Evolutionary conservation across 306 rosid species (phyloP), one percentile per base, ranked within the genome.

Genomic region (Prinsepia uniflora): DNA sequence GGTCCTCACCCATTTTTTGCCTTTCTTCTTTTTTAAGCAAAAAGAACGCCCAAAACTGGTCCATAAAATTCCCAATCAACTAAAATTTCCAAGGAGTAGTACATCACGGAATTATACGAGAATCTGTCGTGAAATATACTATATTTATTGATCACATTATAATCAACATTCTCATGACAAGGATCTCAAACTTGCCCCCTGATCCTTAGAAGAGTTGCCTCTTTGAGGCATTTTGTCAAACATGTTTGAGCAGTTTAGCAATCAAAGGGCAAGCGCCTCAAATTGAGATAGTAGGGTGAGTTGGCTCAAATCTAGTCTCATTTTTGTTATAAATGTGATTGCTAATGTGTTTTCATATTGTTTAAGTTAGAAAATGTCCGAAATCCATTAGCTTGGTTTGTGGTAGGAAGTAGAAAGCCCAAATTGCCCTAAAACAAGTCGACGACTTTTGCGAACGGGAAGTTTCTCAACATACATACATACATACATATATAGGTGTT

Each of bases 1-100:
- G 83, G 74, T 83, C 86, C 88, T n/a, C 52, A 18, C 77, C 70
- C 13, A 17, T 15, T 45, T 43, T 9, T n/a, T 14, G 2, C 30
- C 30, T 12, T 52, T 30, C 45, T 53, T n/a, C 41, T 30, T 20
- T 48, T 50, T 22, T 49, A 22, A 12, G 54, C 7, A 47, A 0
- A 39, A 0, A 39, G 4, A 15, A 56, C 8, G 20, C 50, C 52
- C 34, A 24, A 7, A 15, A 4, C 63, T 53, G 73, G 9, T 53
- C 63, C 73, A 6, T 53, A 40, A 24, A 45, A 42, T 45, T 12
- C 45, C 8, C 30, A 73, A 65, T 6, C n/a, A 40, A 20, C 46
- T 64, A 19, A 39, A 36, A 40, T 7, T 5, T n/a, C 63, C 36
- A 39, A 53, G 8, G 18, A 54, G 6, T 24, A 6, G 6, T 2